Evolutionary conservation across 2,329 filamentous ascomycete genomes (phyloP).

Genomic region (Colletotrichum graminicola): DNA sequence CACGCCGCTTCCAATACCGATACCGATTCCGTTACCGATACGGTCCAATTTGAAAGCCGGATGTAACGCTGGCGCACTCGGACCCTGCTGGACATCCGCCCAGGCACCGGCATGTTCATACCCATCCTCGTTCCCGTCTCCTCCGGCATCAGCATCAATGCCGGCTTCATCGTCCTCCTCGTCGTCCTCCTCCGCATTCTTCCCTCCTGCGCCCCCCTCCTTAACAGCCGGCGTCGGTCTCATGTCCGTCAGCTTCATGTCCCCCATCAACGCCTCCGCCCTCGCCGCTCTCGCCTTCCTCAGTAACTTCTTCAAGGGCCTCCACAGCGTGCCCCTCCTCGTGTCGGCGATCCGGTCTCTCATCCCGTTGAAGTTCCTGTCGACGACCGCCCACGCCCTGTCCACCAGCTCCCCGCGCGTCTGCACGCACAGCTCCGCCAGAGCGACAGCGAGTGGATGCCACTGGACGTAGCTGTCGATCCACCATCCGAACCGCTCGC

Average conservation of each 20-base stretch:
- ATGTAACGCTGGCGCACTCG: neutral
- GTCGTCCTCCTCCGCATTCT: conserved; percentile 11
- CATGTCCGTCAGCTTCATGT: conserved; percentile 42
- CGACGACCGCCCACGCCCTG: conserved; percentile 63
- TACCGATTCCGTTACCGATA: neutral
- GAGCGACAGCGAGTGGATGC: conserved; percentile 65
- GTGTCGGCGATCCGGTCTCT: conserved; percentile 62
- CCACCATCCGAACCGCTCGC: conserved; percentile 61
- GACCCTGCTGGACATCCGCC: neutral
- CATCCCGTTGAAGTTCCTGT: conserved; percentile 59
- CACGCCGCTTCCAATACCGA: neutral
- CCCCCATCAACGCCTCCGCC: conserved; percentile 48
- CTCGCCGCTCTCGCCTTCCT: conserved; percentile 61
- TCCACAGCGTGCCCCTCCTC: conserved; percentile 64
- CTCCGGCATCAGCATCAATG: conserved; percentile 1
- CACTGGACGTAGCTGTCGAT: conserved; percentile 65
- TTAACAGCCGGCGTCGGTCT: neutral
- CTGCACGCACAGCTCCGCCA: conserved; percentile 65
- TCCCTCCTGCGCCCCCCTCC: neutral
- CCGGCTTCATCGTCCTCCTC: conserved; percentile 1
- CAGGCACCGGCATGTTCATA: neutral
- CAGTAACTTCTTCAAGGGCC: conserved; percentile 65
- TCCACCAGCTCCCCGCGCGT: conserved; percentile 60
- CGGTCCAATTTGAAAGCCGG: conserved; percentile 1
- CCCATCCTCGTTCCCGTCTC: neutral